A percentile compares a stretch with the other conserved stretches of the same genome.
These are phyloP conservation scores for Lachancea cidri DNA, from an alignment of 805 yeast genomes.

Conservation along the genomic window DNA sequence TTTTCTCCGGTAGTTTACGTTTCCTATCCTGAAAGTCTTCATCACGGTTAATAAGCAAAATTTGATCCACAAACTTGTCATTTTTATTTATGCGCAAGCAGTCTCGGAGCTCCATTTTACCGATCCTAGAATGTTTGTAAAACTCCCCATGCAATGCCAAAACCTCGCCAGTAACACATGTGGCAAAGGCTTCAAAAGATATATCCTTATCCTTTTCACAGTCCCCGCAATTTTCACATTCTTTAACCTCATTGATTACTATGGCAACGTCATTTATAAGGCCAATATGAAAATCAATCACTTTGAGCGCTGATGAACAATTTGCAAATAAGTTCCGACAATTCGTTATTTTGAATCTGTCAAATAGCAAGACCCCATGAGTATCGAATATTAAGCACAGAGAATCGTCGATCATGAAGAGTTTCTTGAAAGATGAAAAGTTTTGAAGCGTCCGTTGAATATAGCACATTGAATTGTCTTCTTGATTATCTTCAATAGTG, in stretches of 20 bases:
- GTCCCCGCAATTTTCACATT: constrained; percentile 10
- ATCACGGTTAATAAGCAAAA: constrained; percentile 16
- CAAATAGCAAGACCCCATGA: constrained; percentile 21
- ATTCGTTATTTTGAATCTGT: constrained; percentile 14
- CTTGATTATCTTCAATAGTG: background rate
- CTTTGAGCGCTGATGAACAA: constrained; percentile 12
- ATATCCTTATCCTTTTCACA: constrained; percentile 1
- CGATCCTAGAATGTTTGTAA: constrained; percentile 15
- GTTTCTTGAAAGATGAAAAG: constrained; percentile 21
- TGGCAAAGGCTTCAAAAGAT: constrained; percentile 15
- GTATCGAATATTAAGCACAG: constrained; percentile 20
- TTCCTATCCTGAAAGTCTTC: background rate
- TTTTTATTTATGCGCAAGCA: constrained; percentile 12
- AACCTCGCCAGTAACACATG: constrained; percentile 21
- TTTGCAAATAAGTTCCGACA: constrained; percentile 6
- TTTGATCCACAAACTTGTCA: constrained; percentile 18
- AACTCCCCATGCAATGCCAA: constrained; percentile 20
- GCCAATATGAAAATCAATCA: constrained; percentile 20
- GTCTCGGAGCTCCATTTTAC: constrained; percentile 18
- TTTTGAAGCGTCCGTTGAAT: constrained; percentile 8
- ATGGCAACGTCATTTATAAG: constrained; percentile 18
- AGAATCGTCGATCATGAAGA: constrained; percentile 21
- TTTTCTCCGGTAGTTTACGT: background rate
- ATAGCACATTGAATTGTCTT: background rate
- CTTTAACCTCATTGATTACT: constrained; percentile 11